phyloP scores from a whole-genome alignment of 2,329 filamentous ascomycete species.

The Pestalotiopsis sp. region DNA sequence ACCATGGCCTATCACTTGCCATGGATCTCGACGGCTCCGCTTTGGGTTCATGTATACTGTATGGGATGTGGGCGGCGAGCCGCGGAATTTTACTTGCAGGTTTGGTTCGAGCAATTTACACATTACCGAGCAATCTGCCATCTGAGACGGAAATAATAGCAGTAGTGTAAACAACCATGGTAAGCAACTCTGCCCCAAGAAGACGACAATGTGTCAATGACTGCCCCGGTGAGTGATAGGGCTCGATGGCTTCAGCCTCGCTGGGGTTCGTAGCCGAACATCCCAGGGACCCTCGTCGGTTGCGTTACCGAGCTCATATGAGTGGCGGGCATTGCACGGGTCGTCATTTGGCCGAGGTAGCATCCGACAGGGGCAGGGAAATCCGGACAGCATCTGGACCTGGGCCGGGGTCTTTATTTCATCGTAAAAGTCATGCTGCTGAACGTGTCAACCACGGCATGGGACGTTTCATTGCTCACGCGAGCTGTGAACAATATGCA shows the following conservation, averaged over 20 bases:
- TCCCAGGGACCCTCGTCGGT: neutral
- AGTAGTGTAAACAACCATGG: neutral
- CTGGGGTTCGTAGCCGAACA: neutral
- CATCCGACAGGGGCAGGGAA: neutral
- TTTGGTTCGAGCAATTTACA: neutral
- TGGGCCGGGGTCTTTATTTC: neutral
- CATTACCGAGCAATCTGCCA: neutral
- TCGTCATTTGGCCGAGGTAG: conserved; percentile 5
- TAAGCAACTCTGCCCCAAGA: neutral
- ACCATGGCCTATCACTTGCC: neutral
- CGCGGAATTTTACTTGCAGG: neutral
- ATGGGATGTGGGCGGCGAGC: neutral
- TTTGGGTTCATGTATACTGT: neutral
- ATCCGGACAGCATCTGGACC: neutral
- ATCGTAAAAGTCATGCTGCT: neutral
- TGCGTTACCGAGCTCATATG: neutral
- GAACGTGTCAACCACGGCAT: neutral
- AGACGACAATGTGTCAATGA: neutral
- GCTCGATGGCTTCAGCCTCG: neutral
- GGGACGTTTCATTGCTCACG: neutral
- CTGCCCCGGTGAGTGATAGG: neutral
- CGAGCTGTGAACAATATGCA: neutral
- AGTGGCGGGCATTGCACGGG: neutral
- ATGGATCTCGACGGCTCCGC: neutral
- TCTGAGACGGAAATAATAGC: neutral